Evolutionary conservation across 1,284 basidiomycete species (phyloP), one percentile per base, ranked within the genome.

Genomic region (Inonotus hispidus): DNA sequence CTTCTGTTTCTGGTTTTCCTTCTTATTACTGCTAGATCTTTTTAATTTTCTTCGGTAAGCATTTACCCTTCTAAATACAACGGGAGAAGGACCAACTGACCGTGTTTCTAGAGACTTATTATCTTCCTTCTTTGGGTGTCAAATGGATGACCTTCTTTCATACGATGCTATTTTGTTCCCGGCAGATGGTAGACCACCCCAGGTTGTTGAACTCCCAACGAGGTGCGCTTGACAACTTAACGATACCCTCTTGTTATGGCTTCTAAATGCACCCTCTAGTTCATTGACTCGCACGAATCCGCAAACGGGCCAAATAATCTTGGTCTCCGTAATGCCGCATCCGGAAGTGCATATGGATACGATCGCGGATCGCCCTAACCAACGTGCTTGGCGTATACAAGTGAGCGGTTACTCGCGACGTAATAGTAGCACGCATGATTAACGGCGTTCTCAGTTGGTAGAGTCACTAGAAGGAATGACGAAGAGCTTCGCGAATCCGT

Each of bases 291-390:
- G 75, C 55, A 74, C 77, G 11, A 75, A 76, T 59, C 79, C 79
- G 53, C 78, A 79, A 64, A 74, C 74, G 1, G 73, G 74, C 10
- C 77, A 79, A 57, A 72, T 75, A 37, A 67, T 67, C 46, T 41
- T 60, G 50, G 65, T 71, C 55, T 60, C 71, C 61, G 63, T 71
- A 70, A 81, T 88, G 77, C 89, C 89, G 1, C 89, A 91, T 71
- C 89, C 90, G 8, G 87, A 91, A 71, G 81, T 89, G 39, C 83
- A 87, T 69, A 92, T 92, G 88, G 88, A 92, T 71, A 89, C 87
- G 72, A 85, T 91, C 67, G 87, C 87, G 66, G 87, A 90, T 71
- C 79, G 81, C 59, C 75, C 83, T 58, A 85, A 85, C 41, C 74
- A 82, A 41, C 77, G 83, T 61, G 81, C 85, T 13, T 91, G 88